A percentile compares a stretch with the other conserved stretches of the same genome.
Conservation (phyloP, 148 eudicot genomes). For the Chenopodium album region DNA sequence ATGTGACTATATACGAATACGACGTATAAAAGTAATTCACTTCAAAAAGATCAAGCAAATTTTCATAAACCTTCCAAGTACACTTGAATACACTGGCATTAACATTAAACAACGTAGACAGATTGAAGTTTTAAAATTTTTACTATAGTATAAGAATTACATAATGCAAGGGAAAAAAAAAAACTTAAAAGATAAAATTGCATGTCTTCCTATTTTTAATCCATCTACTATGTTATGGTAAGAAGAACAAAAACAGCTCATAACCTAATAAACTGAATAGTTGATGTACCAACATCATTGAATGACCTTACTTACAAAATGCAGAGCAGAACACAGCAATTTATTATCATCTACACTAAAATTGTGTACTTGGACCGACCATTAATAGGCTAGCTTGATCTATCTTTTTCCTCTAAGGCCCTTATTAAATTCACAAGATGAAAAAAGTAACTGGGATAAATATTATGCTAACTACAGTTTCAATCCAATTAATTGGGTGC, state of each 20-base stretch:
- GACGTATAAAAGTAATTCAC: no score
- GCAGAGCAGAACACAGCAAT: conserved; percentile 13
- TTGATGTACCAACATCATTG: conserved; percentile 23
- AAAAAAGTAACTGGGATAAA: background rate
- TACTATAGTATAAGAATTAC: background rate
- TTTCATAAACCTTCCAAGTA: no score
- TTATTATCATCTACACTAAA: conserved; percentile 32
- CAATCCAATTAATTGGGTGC: conserved; percentile 10
- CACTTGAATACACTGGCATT: no score
- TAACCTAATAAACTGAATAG: background rate
- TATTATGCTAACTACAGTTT: background rate
- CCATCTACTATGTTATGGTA: conserved; percentile 14
- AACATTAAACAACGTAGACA: no score
- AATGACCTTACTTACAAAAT: conserved; percentile 21
- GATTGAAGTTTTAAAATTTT: no score
- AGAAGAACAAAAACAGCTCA: conserved; percentile 17
- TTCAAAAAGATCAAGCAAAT: no score
- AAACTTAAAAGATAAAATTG: background rate
- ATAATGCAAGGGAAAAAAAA: background rate
- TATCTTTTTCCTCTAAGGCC: conserved; percentile 12
- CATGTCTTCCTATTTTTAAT: conserved; percentile 6
- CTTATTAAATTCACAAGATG: background rate
- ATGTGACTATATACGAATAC: no score
- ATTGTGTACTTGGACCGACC: conserved; percentile 24
- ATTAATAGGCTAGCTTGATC: conserved; percentile 12